phyloP scores from a whole-genome alignment of 352 stramenopile species.

The Globisporangium nunn region DNA sequence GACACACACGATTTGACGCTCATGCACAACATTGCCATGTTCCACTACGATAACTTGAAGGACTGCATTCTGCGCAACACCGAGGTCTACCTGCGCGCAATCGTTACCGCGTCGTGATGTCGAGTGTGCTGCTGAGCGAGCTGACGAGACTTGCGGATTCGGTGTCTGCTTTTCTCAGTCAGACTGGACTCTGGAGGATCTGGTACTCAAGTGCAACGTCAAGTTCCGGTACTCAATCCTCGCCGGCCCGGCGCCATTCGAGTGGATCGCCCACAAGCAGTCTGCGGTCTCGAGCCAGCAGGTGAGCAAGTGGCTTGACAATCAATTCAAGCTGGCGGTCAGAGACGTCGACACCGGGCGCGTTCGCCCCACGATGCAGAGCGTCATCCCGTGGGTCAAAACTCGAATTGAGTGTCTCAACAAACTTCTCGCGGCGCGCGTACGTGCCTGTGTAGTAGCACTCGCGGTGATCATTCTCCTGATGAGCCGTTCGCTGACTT shows the following conservation, averaged over 20 bases:
- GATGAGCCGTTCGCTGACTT: too few species aligned
- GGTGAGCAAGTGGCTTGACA: conserved; percentile 3
- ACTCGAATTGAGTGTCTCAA: not conserved
- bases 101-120: not conserved
- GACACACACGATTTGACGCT: not conserved
- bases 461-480: too few species aligned
- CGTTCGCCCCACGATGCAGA: not conserved
- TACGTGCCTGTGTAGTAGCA: not conserved
- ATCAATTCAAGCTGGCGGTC: not conserved
- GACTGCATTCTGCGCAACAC: conserved; percentile 19
- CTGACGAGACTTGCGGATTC: not conserved
- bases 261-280: conserved; percentile 21
- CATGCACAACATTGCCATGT: conserved; percentile 18
- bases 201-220: conserved; percentile 31
- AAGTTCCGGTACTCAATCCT: conserved; percentile 45
- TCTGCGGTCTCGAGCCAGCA: not conserved
- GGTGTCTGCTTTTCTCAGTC: not conserved
- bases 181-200: not conserved
- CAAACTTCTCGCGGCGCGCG: not conserved
- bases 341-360: not conserved
- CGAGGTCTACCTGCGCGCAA: not conserved
- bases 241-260: conserved; percentile 27
- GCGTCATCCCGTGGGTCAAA: not conserved
- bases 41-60: conserved; percentile 30
- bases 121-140: not conserved